Base-by-base conservation (phyloP, 768 basidiomycete species). In the Serendipita indica region DNA sequence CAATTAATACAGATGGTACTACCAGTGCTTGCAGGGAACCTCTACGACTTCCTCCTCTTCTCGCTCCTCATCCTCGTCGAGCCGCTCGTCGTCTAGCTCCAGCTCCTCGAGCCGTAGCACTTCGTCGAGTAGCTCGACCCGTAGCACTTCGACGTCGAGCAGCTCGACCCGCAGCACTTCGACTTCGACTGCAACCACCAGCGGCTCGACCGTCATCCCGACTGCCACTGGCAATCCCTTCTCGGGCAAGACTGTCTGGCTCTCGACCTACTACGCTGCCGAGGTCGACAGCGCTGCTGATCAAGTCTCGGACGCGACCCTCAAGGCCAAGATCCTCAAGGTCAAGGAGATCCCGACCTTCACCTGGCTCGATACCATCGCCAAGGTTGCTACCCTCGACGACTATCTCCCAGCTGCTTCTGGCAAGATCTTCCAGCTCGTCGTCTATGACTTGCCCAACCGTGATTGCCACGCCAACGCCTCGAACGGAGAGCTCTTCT, bases 401-500 rank as follows among this genome's bases (percentile, higher is more conserved):
- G 77, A 73, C 12, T 81, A 81, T 66, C 77, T 83, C 46, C 74
- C 78, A 14, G 75, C 75, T 65, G 79, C 80, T 27, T 64, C 66
- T 35, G 67, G 71, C 45, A 79, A 79, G 64, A 74, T 74, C 63
- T 64, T 72, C 57, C 72, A 69, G 59, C 72, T 72, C 60, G 71
- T 73, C 61, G 66, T 73, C 46, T 73, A 73, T 66, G 81, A 83
- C 63, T 70, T 83, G 25, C 81, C 81, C 49, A 79, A 81, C 62
- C 79, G 81, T 71, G 81, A 82, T 63, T 83, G 81, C 65, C 79
- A 79, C 57, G 81, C 81, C 60, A 68, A 73, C 60, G 79, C 81
- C 32, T 83, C 81, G 49, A 81, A 82, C 64, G 81, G 81, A 70
- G 81, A 82, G 69, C 81, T 80, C 70, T 70, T 69, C 57, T 79